A percentile compares a stretch with the other conserved stretches of the same genome.
Evolutionary conservation across 2,329 filamentous ascomycete species (phyloP).

Genomic region (Fusarium sambucinum): DNA sequence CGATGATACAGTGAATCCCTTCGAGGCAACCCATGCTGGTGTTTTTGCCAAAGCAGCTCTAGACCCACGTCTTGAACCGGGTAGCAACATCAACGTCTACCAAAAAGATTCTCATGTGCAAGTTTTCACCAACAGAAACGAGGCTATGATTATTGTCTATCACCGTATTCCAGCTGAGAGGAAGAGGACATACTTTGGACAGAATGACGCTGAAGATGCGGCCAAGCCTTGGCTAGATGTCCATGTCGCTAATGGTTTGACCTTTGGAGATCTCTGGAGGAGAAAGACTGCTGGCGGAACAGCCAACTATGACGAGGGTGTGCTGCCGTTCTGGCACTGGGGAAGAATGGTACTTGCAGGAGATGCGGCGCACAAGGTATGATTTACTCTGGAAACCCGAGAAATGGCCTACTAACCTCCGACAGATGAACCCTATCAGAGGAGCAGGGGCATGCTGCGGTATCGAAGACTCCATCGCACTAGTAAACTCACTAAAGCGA

Average conservation of each 20-base stretch:
- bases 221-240: constrained; percentile 20
- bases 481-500: constrained; percentile 15
- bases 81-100: constrained; percentile 18
- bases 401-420: background rate
- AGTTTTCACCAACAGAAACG: constrained; percentile 19
- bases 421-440: constrained; percentile 28
- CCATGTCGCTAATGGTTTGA: constrained; percentile 2
- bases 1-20: constrained; percentile 17
- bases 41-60: constrained; percentile 2
- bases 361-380: constrained; percentile 27
- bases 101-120: constrained; percentile 21
- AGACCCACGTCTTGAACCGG: background rate
- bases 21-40: constrained; percentile 13
- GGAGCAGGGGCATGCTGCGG: constrained; percentile 30
- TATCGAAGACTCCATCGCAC: constrained; percentile 16
- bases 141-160: constrained; percentile 19
- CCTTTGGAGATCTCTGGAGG: constrained; percentile 25
- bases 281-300: constrained; percentile 26
- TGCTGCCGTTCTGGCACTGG: constrained; percentile 30
- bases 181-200: constrained; percentile 21
- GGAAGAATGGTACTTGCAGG: constrained; percentile 28
- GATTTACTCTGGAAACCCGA: too few species aligned
- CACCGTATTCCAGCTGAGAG: constrained; percentile 16
- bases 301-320: constrained; percentile 28
- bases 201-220: constrained; percentile 27